Evolutionary conservation across 805 yeast species (phyloP), one percentile per base, ranked within the genome.

Genomic region (Torulaspora franciscae): DNA sequence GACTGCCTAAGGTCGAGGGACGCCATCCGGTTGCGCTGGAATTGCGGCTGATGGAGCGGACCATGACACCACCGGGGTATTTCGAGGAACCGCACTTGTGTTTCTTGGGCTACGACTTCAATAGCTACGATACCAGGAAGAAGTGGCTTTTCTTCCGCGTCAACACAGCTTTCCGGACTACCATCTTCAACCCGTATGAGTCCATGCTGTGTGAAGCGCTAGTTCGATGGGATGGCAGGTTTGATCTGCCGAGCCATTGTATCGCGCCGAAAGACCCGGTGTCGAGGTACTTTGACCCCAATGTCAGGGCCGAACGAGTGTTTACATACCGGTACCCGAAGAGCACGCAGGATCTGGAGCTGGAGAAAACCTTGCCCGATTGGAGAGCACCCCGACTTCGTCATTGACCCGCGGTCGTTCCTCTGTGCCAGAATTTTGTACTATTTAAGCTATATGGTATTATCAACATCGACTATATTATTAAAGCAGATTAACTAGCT

Each of bases 1-100:
- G 40, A 14, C 25, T 56, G 13, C 49, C 57, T n/a, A 37, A 30
- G 6, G 8, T 42, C 24, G 32, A 23, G 7, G 37, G 34, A n/a
- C 29, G 19, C 8, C 37, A n/a, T 4, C 27, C 32, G 13, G 24
- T 40, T 13, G 3, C 32, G 4, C 17, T 32, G 24, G 64, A 57
- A 49, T 51, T 58, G 38, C 42, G 48, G 35, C 49, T 26, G 28
- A 46, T 37, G 22, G 51, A 35, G 43, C 49, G 39, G 38, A 45
- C 45, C 32, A 46, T 37, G 50, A 43, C 52, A 9, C 48, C 47
- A 7, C 51, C 66, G 32, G 58, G 61, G 27, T 64, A 65, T 54
- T 58, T 56, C n/a, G 52, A 42, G 29, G 49, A 48, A 35, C 48
- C 58, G 41, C 54, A 59, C 42, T 47, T 65, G 46, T 52, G 54